Evolutionary conservation across 2,329 filamentous ascomycete genomes (phyloP).

Genomic region (Dactylonectria estremocensis): DNA sequence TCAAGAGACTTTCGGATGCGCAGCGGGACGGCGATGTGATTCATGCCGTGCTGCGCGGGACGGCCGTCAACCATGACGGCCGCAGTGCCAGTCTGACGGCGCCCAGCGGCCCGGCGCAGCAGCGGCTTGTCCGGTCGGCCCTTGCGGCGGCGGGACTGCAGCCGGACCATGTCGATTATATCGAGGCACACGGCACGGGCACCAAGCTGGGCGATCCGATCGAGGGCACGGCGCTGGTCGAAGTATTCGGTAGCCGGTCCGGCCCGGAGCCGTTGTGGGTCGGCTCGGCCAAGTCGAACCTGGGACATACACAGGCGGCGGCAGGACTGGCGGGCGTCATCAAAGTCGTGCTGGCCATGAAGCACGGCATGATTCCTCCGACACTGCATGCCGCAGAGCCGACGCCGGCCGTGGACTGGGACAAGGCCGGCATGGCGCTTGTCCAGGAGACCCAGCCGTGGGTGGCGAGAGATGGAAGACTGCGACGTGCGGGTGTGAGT

Average conservation of each 20-base stretch:
- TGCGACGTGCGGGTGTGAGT: background rate
- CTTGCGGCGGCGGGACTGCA: slow-evolving; percentile 24
- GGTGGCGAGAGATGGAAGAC: background rate
- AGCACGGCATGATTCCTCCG: slow-evolving; percentile 53
- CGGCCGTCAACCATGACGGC: slow-evolving; percentile 58
- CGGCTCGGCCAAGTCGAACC: slow-evolving; percentile 75
- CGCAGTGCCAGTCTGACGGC: slow-evolving; percentile 58
- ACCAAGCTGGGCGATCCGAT: slow-evolving; percentile 88
- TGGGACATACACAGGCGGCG: slow-evolving; percentile 75
- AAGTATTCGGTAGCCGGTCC: slow-evolving; percentile 57
- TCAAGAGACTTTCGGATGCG: slow-evolving; percentile 62
- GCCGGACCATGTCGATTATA: slow-evolving; percentile 68
- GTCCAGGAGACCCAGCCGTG: background rate
- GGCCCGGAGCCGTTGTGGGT: slow-evolving; percentile 50
- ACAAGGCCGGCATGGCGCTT: background rate
- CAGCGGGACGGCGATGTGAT: slow-evolving; percentile 58
- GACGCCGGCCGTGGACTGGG: background rate
- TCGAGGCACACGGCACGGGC: slow-evolving; percentile 91
- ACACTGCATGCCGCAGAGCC: background rate
- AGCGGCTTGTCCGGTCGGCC: slow-evolving; percentile 50
- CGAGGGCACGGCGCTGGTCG: slow-evolving; percentile 83
- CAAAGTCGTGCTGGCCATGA: slow-evolving; percentile 63
- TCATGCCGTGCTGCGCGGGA: slow-evolving; percentile 52
- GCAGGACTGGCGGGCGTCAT: slow-evolving; percentile 71
- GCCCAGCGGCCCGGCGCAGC: slow-evolving; percentile 56